Evolutionary conservation across 257 asterid species (phyloP), one percentile per base, ranked within the genome.

Genomic region (Plantago elongata): DNA sequence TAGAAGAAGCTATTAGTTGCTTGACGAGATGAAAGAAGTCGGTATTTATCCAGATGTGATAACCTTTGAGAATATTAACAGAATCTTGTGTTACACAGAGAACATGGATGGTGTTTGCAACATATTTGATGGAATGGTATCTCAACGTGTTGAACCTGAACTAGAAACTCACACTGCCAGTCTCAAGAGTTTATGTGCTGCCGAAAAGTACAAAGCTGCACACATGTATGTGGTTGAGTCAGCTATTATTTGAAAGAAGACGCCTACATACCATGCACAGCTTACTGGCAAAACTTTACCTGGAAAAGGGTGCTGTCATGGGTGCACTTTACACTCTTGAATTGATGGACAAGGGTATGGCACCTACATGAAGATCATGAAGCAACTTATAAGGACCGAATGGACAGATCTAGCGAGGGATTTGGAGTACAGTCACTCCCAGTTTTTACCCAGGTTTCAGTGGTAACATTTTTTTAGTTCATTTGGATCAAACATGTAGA

Each of bases 271-370:
- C 62, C 63, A 56, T 83, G 67, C 81, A 83, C 80, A 80, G 83
- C 74, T 71, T 85, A 76, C 64, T 80, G 74, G 96, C 84, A 1
- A 77, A 71, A 56, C 90, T 87, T 72, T 79, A 81, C 66, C 60
- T 30, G 59, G 69, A 70, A 52, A 80, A 78, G 38, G 87, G 92
- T 67, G 74, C 78, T 75, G 14, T 83, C 45, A 50, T 71, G 70
- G 64, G 77, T 62, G 95, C 97, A 62, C 65, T n/a, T 57, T 65
- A 71, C 29, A 74, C 76, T 40, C 77, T 71, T 47, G 86, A 87
- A 58, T 80, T 87, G 96, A 85, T 87, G 94, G 87, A 71, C 54
- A 87, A 79, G 81, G 78, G 78, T 61, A 73, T 83, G 38, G 69
- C 55, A 74, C 67, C 70, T 83, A 75, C 66, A 7, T 65, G 5